phyloP scores from a whole-genome alignment of 2,329 filamentous ascomycete species.

The Dothiorella sarmentorum region DNA sequence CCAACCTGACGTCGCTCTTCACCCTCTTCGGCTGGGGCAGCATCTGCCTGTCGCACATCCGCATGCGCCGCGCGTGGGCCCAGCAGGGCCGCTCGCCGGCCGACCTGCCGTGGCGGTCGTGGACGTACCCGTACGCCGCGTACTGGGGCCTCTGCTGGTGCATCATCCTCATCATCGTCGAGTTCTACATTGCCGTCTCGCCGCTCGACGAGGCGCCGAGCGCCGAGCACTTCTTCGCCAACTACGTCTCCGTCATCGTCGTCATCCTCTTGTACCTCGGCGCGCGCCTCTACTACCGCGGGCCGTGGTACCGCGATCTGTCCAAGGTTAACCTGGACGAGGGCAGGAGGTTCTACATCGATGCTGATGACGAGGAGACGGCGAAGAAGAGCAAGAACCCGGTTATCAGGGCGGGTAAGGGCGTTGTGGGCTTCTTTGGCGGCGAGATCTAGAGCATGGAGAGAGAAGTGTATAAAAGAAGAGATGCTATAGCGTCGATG shows the following conservation, averaged over 20 bases:
- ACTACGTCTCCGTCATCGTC: constrained; percentile 44
- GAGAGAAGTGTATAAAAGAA: neutral
- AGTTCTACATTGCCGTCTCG: constrained; percentile 49
- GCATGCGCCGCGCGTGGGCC: constrained; percentile 58
- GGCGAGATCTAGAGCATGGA: neutral
- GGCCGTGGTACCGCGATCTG: constrained; percentile 34
- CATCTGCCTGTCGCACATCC: constrained; percentile 61
- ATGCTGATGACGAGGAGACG: constrained; percentile 20
- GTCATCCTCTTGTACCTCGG: constrained; percentile 43
- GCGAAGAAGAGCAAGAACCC: constrained; percentile 7
- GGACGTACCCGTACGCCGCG: constrained; percentile 44
- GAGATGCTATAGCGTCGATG: neutral
- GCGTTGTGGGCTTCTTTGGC: constrained; percentile 15
- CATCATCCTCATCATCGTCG: constrained; percentile 43
- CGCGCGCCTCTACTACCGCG: constrained; percentile 39
- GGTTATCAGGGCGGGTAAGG: constrained; percentile 12
- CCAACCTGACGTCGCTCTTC: constrained; percentile 45
- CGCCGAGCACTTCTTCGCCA: constrained; percentile 47
- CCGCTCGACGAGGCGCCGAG: constrained; percentile 36
- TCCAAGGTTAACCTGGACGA: constrained; percentile 36
- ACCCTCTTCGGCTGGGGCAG: constrained; percentile 69
- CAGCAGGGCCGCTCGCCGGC: constrained; percentile 57
- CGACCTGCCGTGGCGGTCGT: constrained; percentile 56
- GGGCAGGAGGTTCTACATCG: constrained; percentile 28
- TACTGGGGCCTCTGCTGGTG: constrained; percentile 47